Conservation (phyloP, 352 stramenopile species). For the Pythium scleroteichum region DNA sequence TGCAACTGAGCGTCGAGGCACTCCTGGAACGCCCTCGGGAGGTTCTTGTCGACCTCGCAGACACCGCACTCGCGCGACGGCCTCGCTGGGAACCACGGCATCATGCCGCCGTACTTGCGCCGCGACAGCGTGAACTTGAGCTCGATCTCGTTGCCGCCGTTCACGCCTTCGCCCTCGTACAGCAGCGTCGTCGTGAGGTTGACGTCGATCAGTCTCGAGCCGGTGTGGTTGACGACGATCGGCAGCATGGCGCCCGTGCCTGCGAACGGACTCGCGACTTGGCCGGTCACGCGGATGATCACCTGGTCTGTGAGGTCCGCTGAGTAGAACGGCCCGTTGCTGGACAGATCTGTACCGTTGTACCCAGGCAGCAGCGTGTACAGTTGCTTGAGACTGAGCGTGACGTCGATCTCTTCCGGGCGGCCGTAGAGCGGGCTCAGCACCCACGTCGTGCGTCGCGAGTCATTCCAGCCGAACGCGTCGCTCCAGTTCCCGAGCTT, state of each 20-base stretch:
- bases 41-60: conserved; percentile 17
- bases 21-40: conserved; percentile 22
- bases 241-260: conserved; percentile 35
- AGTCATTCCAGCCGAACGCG: conserved; percentile 31
- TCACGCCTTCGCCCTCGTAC: conserved; percentile 20
- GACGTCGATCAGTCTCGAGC: conserved; percentile 44
- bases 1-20: conserved; percentile 30
- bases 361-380: conserved; percentile 47
- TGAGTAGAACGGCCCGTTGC: conserved; percentile 43
- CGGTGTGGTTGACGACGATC: conserved; percentile 43
- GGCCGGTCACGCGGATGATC: conserved; percentile 37
- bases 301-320: conserved; percentile 43
- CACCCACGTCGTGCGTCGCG: conserved; percentile 40
- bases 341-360: conserved; percentile 7
- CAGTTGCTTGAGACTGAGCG: conserved; percentile 61
- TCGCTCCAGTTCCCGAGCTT: conserved; percentile 6
- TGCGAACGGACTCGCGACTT: conserved; percentile 23
- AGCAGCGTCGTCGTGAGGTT: conserved; percentile 35
- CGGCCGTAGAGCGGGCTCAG: conserved; percentile 26
- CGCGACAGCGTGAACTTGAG: conserved; percentile 27
- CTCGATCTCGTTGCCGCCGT: conserved; percentile 31
- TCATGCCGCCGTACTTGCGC: conserved; percentile 34
- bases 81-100: conserved; percentile 36
- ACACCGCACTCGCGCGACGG: conserved; percentile 26
- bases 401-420: conserved; percentile 38